A percentile compares a stretch with the other conserved stretches of the same genome.
Conservation (phyloP, 2,329 filamentous ascomycete genomes). For the Pseudocercospora fijiensis region DNA sequence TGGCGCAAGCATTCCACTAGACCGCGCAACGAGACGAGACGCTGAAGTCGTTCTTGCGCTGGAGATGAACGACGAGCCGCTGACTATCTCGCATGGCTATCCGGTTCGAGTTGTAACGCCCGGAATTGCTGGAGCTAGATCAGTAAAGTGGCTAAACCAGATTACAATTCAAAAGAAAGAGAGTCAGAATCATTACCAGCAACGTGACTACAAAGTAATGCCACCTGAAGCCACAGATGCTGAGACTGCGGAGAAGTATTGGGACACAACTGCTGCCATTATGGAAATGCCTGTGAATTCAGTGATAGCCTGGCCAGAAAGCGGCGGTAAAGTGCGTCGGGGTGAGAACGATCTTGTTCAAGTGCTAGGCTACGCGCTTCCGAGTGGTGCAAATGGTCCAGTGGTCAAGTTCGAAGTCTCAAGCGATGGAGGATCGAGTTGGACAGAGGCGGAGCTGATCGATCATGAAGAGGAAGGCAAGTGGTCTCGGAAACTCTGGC, state of each 20-base stretch:
- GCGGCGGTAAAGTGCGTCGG: constrained; percentile 45
- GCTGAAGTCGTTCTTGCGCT: constrained; percentile 64
- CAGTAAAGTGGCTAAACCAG: constrained; percentile 62
- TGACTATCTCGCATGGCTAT: constrained; percentile 65
- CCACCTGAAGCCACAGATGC: constrained; percentile 52
- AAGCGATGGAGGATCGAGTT: constrained; percentile 49
- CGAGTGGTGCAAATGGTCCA: constrained; percentile 54
- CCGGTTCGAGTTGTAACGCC: constrained; percentile 62
- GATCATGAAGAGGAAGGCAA: constrained; percentile 31
- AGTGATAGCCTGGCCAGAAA: constrained; percentile 49
- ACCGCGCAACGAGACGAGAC: constrained; percentile 45
- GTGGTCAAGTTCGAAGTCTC: constrained; percentile 56
- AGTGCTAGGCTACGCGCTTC: constrained; percentile 58
- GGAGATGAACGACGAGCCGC: constrained; percentile 66
- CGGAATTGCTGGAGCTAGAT: constrained; percentile 62
- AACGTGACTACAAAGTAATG: constrained; percentile 58
- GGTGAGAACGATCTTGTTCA: constrained; percentile 47
- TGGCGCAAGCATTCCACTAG: constrained; percentile 55
- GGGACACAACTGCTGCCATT: constrained; percentile 51
- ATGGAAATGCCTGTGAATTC: constrained; percentile 45
- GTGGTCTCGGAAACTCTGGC: constrained; percentile 59
- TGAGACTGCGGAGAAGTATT: constrained; percentile 54
- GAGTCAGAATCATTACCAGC: constrained; percentile 57
- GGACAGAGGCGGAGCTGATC: constrained; percentile 51
- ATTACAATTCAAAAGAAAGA: constrained; percentile 60